Conservation (phyloP, 192 early-diverging fungal genomes). For the Rhizophagus clarus region DNA sequence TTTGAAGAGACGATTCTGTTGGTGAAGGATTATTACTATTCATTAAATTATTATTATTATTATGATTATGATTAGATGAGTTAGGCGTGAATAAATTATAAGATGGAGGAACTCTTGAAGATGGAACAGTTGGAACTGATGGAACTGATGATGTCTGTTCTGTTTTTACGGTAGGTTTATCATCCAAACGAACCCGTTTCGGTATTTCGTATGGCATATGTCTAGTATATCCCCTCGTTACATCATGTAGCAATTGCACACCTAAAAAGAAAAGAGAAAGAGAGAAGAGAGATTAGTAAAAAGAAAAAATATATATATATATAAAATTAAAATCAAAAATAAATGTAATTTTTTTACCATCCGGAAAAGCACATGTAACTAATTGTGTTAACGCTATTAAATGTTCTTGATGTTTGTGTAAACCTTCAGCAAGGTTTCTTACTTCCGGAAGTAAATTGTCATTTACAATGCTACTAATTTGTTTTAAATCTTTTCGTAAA, state of each 20-base stretch:
- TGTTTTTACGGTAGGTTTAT: background rate
- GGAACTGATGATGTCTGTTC: constrained; percentile 2
- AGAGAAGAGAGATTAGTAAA: background rate
- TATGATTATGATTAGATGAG: background rate
- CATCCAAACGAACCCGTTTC: constrained; percentile 21
- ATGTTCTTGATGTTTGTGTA: constrained; percentile 24
- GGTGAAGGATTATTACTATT: background rate
- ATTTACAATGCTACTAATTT: constrained; percentile 22
- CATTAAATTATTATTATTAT: constrained; percentile 14
- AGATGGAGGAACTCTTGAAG: background rate
- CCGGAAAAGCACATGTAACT: background rate
- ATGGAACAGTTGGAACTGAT: background rate
- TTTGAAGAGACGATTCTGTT: background rate
- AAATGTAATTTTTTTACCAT: constrained; percentile 4
- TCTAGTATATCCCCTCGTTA: background rate
- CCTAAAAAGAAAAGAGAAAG: background rate
- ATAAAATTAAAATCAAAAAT: too few relatives aligned
- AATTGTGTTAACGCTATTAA: constrained; percentile 22
- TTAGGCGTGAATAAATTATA: constrained; percentile 1
- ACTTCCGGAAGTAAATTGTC: constrained; percentile 27
- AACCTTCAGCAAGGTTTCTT: constrained; percentile 2
- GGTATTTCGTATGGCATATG: background rate
- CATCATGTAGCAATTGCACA: constrained; percentile 11
- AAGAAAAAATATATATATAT: too few relatives aligned
- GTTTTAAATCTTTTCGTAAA: constrained; percentile 28